Evolutionary conservation across 2,329 filamentous ascomycete species (phyloP), one percentile per base, ranked within the genome.

Genomic region (Penicillium janthinellum): DNA sequence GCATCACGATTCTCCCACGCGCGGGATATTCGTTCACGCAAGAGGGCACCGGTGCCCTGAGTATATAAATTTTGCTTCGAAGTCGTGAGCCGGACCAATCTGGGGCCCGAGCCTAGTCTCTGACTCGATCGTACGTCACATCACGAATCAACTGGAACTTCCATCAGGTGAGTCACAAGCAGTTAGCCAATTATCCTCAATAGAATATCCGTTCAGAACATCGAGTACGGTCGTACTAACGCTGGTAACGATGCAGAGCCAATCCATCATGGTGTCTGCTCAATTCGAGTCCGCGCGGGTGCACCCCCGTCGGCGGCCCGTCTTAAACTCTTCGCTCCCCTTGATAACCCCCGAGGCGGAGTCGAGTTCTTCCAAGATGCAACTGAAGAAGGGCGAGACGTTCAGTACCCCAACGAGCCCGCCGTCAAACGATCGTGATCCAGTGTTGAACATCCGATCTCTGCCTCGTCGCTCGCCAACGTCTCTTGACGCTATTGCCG

Each of bases 381-480:
- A 81, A 75, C 83, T 92, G 76, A 84, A 82, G 74, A 92, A 91
- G 80, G 87, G 87, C 70, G 86, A 88, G 56, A 91, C 90, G 68
- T 85, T 84, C 62, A 79, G 84, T 67, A 75, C 82, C 37, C 75
- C 78, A 4, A 72, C 69, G 42, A 76, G 71, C 57, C 75, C 77
- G 38, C 73, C 79, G 22, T 72, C 75, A 28, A 70, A 70, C 62
- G 75, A 78, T 61, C 62, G 71, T 69, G 76, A 81, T 61, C 78
- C 79, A 20, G 70, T 79, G 17, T 61, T 80, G 48, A 75, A 72
- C 69, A 74, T 81, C 62, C 77, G 76, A 64, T 79, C 77, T 58
- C 82, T 90, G 69, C 83, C 81, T 70, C 79, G 84, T 67, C 88
- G 90, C 60, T 88, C 89, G 52, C 87, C 89, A 67, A 90, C 89